These are phyloP conservation scores for Serendipita indica DNA, from an alignment of 768 basidiomycete species.

Conservation along the genomic window DNA sequence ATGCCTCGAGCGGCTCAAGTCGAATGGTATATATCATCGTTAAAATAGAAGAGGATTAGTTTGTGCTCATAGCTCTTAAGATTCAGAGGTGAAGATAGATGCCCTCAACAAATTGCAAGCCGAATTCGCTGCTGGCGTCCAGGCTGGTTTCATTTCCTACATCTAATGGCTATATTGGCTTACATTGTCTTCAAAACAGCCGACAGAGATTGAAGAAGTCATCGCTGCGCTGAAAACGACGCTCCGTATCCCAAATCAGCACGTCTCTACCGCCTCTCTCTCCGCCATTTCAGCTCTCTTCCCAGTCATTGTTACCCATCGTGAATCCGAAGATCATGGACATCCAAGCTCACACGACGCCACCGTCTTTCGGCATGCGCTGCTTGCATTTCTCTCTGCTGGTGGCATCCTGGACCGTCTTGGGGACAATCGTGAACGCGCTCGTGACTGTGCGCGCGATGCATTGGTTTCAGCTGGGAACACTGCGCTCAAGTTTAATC, in stretches of 20 bases:
- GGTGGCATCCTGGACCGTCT: slow-evolving; percentile 73
- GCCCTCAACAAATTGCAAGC: slow-evolving; percentile 63
- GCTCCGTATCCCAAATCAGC: slow-evolving; percentile 68
- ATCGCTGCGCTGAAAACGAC: slow-evolving; percentile 56
- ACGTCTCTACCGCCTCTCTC: slow-evolving; percentile 63
- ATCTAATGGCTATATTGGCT: slow-evolving; percentile 11
- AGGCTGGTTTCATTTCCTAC: slow-evolving; percentile 32
- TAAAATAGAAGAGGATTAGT: slow-evolving; percentile 11
- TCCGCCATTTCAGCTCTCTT: slow-evolving; percentile 51
- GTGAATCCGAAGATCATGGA: neutral
- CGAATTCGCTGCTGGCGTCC: slow-evolving; percentile 53
- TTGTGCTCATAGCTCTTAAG: slow-evolving; percentile 25
- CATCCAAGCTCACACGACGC: slow-evolving; percentile 30
- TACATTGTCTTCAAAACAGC: slow-evolving; percentile 28
- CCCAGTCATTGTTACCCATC: slow-evolving; percentile 39
- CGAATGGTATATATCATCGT: slow-evolving; percentile 11
- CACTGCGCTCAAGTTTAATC: slow-evolving; percentile 46
- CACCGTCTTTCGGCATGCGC: slow-evolving; percentile 46
- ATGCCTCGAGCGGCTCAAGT: neutral
- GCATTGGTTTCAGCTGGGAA: slow-evolving; percentile 60
- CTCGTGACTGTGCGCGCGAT: slow-evolving; percentile 61
- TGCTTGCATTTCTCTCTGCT: slow-evolving; percentile 53
- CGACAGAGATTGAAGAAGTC: slow-evolving; percentile 56
- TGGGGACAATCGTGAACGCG: slow-evolving; percentile 57
- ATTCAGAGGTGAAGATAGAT: slow-evolving; percentile 69